phyloP scores from a whole-genome alignment of 257 asterid genomes.

The Verbena officinalis region DNA sequence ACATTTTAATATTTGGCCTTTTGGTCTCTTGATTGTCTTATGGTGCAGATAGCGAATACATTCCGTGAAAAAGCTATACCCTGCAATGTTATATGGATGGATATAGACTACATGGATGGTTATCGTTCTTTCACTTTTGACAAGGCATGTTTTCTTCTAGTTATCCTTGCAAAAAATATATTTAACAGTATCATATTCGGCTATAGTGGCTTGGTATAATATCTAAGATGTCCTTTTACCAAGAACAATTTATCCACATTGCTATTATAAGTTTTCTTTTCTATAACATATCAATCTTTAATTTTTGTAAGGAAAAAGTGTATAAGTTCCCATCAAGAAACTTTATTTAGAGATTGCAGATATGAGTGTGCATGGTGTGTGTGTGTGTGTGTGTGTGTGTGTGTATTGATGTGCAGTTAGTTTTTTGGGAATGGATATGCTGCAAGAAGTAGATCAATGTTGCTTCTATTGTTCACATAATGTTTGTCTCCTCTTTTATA shows the following conservation, averaged over 20 bases:
- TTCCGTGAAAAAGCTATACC: constrained; percentile 90
- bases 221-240: not conserved
- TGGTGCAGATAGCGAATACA: constrained; percentile 72
- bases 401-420: not conserved
- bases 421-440: no score
- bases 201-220: constrained; percentile 11
- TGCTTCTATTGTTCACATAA: not conserved
- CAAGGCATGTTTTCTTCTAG: constrained; percentile 50
- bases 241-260: no score
- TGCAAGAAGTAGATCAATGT: no score
- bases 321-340: constrained; percentile 1
- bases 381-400: no score
- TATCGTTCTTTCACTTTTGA: constrained; percentile 95
- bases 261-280: no score
- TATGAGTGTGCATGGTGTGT: not conserved
- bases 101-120: constrained; percentile 97
- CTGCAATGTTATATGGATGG: constrained; percentile 99
- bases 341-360: constrained; percentile 9
- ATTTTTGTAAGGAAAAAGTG: no score
- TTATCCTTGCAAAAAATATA: constrained; percentile 17
- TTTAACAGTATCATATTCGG: constrained; percentile 5
- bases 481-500: not conserved
- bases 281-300: no score
- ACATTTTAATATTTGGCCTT: not conserved
- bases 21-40: constrained; percentile 23